These are phyloP conservation scores for Chlamydomonas applanata DNA, from an alignment of 139 green algal species.

Conservation along the genomic window DNA sequence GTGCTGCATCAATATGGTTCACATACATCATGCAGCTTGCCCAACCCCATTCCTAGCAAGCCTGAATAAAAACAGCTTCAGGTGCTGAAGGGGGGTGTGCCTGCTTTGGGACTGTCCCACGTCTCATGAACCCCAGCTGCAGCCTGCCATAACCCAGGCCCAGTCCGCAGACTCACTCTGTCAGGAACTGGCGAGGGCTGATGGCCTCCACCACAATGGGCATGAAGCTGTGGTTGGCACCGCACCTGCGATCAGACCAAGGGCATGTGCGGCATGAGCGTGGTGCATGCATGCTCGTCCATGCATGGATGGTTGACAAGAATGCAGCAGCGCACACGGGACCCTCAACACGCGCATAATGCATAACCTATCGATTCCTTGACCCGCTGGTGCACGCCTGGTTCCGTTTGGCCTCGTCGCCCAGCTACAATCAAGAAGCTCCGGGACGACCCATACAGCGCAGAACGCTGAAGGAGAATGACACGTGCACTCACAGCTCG, in stretches of 20 bases:
- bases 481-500: conserved; percentile 50
- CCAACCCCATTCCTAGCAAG: background rate
- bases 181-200: conserved; percentile 48
- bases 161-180: conserved; percentile 15
- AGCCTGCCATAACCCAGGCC: background rate
- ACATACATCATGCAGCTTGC: no score
- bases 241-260: conserved; percentile 23
- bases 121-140: background rate
- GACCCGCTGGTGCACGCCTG: no score
- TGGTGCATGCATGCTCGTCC: background rate
- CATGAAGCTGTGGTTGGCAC: conserved; percentile 69
- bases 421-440: no score
- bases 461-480: no score
- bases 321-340: no score
- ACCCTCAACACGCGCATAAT: no score
- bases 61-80: background rate
- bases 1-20: no score
- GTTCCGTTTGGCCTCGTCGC: no score
- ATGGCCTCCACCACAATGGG: conserved; percentile 72
- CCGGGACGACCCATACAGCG: no score
- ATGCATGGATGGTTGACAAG: no score
- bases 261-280: background rate
- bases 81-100: background rate
- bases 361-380: no score
- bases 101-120: background rate